These are phyloP conservation scores for Cerrena zonata DNA, from an alignment of 1,284 basidiomycete genomes.

Conservation along the genomic window DNA sequence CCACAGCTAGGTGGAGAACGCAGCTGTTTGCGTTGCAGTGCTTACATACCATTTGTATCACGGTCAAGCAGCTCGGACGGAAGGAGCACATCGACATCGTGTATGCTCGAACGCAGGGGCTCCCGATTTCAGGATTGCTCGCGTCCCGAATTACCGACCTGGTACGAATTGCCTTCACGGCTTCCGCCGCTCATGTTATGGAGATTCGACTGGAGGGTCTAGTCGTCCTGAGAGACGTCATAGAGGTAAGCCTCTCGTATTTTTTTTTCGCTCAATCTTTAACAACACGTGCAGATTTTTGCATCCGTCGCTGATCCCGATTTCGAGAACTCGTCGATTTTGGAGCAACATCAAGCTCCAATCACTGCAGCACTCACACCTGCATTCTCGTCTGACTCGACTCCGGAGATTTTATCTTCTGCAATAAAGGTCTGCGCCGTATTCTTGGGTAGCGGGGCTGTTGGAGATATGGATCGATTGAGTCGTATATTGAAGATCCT, in stretches of 20 bases:
- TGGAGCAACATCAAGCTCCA: conserved; percentile 98
- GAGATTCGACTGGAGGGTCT: conserved; percentile 94
- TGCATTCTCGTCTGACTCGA: conserved; percentile 90
- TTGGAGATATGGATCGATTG: conserved; percentile 86
- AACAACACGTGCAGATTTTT: conserved; percentile 73
- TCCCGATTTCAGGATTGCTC: conserved; percentile 47
- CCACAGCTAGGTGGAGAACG: conserved; percentile 89
- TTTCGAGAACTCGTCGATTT: conserved; percentile 81
- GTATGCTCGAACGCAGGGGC: conserved; percentile 40
- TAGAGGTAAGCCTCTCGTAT: conserved; percentile 55
- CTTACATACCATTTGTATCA: conserved; percentile 82
- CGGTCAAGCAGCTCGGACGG: conserved; percentile 68
- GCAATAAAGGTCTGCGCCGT: conserved; percentile 92
- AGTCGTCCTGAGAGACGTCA: conserved; percentile 84
- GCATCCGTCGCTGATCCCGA: conserved; percentile 85
- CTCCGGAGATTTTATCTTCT: conserved; percentile 89
- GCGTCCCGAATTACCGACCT: conserved; percentile 85
- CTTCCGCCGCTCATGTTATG: conserved; percentile 90
- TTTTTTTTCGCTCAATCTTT: not conserved
- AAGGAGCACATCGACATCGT: conserved; percentile 78
- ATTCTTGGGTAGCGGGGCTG: conserved; percentile 93
- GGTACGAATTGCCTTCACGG: conserved; percentile 96
- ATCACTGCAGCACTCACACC: conserved; percentile 98
- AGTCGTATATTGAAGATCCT: conserved; percentile 90
- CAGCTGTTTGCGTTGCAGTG: conserved; percentile 93